phyloP scores from a whole-genome alignment of 106 monocot species.

The Dendrobium nobile region DNA sequence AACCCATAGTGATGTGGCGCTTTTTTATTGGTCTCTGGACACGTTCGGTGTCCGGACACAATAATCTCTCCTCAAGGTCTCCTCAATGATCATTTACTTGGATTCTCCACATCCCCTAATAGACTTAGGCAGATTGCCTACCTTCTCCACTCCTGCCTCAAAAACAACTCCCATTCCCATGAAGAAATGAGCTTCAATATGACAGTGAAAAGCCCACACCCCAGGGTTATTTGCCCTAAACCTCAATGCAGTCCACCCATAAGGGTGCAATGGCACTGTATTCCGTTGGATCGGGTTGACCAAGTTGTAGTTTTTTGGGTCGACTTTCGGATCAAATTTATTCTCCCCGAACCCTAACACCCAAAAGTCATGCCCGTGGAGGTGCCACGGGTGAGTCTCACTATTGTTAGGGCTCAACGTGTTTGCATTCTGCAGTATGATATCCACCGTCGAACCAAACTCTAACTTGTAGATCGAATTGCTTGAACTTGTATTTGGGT shows the following conservation, averaged over 20 bases:
- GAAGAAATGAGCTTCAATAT: constrained; percentile 81
- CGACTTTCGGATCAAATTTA: constrained; percentile 47
- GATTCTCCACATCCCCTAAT: constrained; percentile 65
- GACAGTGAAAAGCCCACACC: constrained; percentile 91
- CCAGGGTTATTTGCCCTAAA: constrained; percentile 84
- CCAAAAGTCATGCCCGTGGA: constrained; percentile 99
- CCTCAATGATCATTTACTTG: constrained; percentile 1
- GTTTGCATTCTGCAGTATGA: constrained; percentile 89
- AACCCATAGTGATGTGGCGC: no score
- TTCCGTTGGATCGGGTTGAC: constrained; percentile 84
- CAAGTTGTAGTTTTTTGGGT: constrained; percentile 46
- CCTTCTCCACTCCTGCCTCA: constrained; percentile 50
- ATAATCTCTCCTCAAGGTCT: no score
- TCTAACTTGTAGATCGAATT: constrained; percentile 40
- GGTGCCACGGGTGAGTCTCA: constrained; percentile 98
- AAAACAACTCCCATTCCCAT: constrained; percentile 95
- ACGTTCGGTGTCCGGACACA: no score
- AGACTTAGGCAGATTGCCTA: constrained; percentile 38
- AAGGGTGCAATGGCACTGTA: constrained; percentile 69
- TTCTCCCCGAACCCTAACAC: constrained; percentile 67
- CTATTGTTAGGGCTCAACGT: constrained; percentile 54
- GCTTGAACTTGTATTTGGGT: constrained; percentile 21
- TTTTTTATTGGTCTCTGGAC: no score
- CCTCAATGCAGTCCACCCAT: constrained; percentile 81
- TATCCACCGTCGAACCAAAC: constrained; percentile 66